These are phyloP conservation scores for Auricularia auricula-judae DNA, from an alignment of 768 basidiomycete genomes.

Conservation along the genomic window DNA sequence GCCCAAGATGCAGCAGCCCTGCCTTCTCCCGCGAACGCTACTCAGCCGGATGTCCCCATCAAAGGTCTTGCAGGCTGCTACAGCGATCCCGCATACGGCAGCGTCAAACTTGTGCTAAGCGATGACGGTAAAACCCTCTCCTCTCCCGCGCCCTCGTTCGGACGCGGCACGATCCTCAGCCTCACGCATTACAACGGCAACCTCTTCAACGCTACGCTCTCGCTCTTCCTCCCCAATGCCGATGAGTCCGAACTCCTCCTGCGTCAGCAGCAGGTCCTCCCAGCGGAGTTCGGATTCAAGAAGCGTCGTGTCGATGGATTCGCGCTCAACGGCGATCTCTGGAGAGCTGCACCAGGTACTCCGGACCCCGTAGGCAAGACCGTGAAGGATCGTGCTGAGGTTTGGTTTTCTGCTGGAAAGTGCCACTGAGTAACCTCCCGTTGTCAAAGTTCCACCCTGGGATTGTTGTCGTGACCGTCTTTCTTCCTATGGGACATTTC, in stretches of 20 bases:
- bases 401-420: neutral
- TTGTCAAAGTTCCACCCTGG: too few relatives aligned
- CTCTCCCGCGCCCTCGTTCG: neutral
- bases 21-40: neutral
- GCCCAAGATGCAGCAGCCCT: neutral
- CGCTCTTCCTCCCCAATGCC: neutral
- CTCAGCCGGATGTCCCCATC: neutral
- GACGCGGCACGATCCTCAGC: neutral
- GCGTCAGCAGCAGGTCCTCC: neutral
- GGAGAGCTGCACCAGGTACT: constrained; percentile 27
- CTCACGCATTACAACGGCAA: neutral
- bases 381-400: neutral
- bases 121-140: neutral
- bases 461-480: too few relatives aligned
- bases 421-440: too few relatives aligned
- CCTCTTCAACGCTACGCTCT: neutral
- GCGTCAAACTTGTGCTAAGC: neutral
- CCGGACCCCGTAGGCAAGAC: neutral
- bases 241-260: neutral
- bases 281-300: neutral
- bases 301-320: neutral
- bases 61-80: neutral
- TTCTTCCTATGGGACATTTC: too few relatives aligned
- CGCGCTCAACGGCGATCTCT: neutral
- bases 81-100: neutral